Base-by-base conservation (phyloP, 2,329 filamentous ascomycete species). In the Blumeria hordei region DNA sequence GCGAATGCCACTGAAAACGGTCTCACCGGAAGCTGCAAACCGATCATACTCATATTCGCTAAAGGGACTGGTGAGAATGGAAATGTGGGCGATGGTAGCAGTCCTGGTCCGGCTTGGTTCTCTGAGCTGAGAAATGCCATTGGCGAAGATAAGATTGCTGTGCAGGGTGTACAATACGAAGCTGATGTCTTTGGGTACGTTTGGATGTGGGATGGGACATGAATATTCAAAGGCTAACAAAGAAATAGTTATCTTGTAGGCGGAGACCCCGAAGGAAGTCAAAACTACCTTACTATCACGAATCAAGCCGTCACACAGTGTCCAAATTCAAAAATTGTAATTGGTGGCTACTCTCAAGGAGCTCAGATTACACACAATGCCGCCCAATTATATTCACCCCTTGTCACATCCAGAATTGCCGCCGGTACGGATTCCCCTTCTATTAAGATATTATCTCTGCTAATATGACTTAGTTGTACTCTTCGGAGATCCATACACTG, bases 31-130 rank as follows among this genome's bases (percentile, higher is more conserved):
- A 8, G 35, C 18, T 53, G 51, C 35, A 53, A 43, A 33, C 11
- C 12, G 1, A 21, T 53, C 11, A 39, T 21, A 10, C 14, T 74
- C 53, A 69, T 74, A 50, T 74, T 70, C 58, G 71, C 72, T 9
- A 68, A 72, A 49, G 72, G 70, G 28, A 72, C 71, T 11, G 70
- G 68, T 12, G 72, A 74, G 58, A 59, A 64, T 6, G 72, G 72
- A n/a, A 72, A 73, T 62, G 68, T 74, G 61, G 44, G 67, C 67
- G 1, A 62, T 63, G 12, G 55, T 65, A 6, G 63, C 63, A 6
- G 66, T 66, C 6, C 64, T 65, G 8, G 44, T 6, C 44, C 44
- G 5, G n/a, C 44, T 18, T 47, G 14, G n/a, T 7, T 21, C n/a
- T n/a, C 44, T 11, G 7, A 47, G 21, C 16, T 47, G n/a, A 18